Evolutionary conservation across 371 early-diverging fungal species (phyloP).

Genomic region (Mortierella sp.): DNA sequence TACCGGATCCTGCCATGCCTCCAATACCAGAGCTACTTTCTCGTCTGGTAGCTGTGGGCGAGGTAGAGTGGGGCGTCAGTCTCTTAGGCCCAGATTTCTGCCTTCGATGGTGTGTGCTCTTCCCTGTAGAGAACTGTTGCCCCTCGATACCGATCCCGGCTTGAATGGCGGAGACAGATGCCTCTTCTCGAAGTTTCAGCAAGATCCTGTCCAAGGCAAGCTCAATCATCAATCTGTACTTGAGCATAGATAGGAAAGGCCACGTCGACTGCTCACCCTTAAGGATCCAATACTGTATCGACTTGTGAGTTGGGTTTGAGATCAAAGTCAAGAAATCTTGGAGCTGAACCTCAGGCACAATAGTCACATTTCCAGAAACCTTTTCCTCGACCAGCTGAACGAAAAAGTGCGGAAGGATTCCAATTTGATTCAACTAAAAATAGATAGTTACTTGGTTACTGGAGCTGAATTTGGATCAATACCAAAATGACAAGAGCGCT

Average conservation of each 20-base stretch:
- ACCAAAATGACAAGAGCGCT: background rate
- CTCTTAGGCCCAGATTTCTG: constrained; percentile 49
- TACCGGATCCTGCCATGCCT: constrained; percentile 1
- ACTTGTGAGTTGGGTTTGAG: constrained; percentile 79
- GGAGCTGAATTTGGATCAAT: background rate
- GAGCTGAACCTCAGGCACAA: constrained; percentile 63
- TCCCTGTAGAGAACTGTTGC: background rate
- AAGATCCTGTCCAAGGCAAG: constrained; percentile 74
- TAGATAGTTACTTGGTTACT: background rate
- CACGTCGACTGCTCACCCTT: constrained; percentile 90
- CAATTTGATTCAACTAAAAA: constrained; percentile 67
- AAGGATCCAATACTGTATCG: constrained; percentile 82
- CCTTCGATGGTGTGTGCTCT: constrained; percentile 33
- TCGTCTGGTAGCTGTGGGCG: constrained; percentile 20
- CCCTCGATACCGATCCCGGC: constrained; percentile 37
- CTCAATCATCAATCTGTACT: constrained; percentile 82
- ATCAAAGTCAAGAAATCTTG: constrained; percentile 81
- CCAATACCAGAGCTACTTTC: constrained; percentile 31
- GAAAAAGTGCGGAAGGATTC: constrained; percentile 68
- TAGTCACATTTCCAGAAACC: constrained; percentile 77
- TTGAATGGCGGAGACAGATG: constrained; percentile 40
- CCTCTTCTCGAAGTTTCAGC: constrained; percentile 37
- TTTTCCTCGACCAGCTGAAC: constrained; percentile 72
- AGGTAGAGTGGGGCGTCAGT: constrained; percentile 15
- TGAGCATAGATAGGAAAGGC: constrained; percentile 82